Evolutionary conservation across 2,329 filamentous ascomycete species (phyloP).

Genomic region (Domatiomyces globalis): DNA sequence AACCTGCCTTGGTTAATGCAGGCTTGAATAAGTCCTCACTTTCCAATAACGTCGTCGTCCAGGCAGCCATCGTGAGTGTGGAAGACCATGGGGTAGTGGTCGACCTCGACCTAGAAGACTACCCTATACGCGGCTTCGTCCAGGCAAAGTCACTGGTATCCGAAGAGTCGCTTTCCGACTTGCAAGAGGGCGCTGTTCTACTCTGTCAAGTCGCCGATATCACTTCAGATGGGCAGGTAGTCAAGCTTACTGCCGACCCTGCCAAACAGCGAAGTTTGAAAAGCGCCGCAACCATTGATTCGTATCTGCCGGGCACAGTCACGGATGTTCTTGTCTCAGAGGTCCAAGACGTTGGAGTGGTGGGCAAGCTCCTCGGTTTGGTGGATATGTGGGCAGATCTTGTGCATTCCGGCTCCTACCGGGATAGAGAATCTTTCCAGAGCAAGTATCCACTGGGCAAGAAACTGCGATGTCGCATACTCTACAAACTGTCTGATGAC

Average conservation of each 20-base stretch:
- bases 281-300: slow-evolving; percentile 72
- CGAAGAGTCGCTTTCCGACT: slow-evolving; percentile 47
- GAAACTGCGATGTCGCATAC: slow-evolving; percentile 72
- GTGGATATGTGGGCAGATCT: slow-evolving; percentile 82
- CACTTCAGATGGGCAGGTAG: slow-evolving; percentile 63
- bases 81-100: slow-evolving; percentile 93
- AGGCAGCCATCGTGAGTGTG: slow-evolving; percentile 79
- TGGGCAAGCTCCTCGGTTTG: slow-evolving; percentile 82
- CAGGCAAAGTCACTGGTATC: slow-evolving; percentile 66
- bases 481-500: slow-evolving; percentile 64
- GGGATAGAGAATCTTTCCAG: slow-evolving; percentile 48
- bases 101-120: slow-evolving; percentile 64
- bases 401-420: slow-evolving; percentile 69
- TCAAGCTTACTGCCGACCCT: slow-evolving; percentile 67
- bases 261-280: slow-evolving; percentile 38
- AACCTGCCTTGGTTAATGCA: slow-evolving; percentile 64
- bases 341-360: slow-evolving; percentile 57
- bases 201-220: slow-evolving; percentile 68
- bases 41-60: slow-evolving; percentile 61
- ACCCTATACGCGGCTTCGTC: slow-evolving; percentile 65
- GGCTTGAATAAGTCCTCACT: slow-evolving; percentile 60
- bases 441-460: slow-evolving; percentile 67
- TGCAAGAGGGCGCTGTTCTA: slow-evolving; percentile 73
- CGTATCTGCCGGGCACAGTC: slow-evolving; percentile 81
- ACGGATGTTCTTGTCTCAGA: slow-evolving; percentile 74